Base-by-base conservation (phyloP, 129 eudicot species). In the Deinandra increscens region DNA sequence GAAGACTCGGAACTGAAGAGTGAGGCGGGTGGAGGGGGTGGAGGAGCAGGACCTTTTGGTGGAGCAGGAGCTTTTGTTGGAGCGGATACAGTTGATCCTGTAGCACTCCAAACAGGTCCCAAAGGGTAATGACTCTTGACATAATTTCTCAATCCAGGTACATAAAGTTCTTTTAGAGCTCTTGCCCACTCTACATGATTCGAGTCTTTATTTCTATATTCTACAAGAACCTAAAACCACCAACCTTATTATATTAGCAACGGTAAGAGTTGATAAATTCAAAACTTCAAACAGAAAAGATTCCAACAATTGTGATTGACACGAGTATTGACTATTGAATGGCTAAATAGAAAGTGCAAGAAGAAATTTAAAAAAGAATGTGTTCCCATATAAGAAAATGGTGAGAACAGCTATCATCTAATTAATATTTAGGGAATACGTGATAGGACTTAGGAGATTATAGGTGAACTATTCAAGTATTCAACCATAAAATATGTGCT, bases 151-250 rank as follows among this genome's bases (percentile, higher is more conserved):
- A 92, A 80, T 59, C 98, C 98, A 6, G 96, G 89, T 15, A 92
- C 23, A 64, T 80, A 92, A 6, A 92, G 89, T 81, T 88, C 95
- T 81, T 92, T 92, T 75, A 92, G 33, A 81, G 98, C 91, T 75
- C 88, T 92, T 50, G 95, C 98, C 98, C 98, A 92, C 74, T 92
- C 98, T 26, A 88, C 95, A 71, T 92, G 98, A 60, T 84, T 86
- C 26, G 95, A 73, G 64, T 92, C 96, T 81, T 92, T 92, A 77
- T 73, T 88, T 81, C 80, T 88, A 60, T 84, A 92, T 83, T 88
- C 96, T 34, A 92, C 89, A 49, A 92, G 96, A 73, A 92, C 73
- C 98, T 88, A 38, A 9, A 72, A 39, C 49, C 39, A 12, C 38
- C 75, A 79, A 63, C 6, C 31, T 70, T 19, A 23, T 66, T 19